These are phyloP conservation scores for Aureobasidium melanogenum DNA, from an alignment of 2,329 filamentous ascomycete species.

Conservation along the genomic window DNA sequence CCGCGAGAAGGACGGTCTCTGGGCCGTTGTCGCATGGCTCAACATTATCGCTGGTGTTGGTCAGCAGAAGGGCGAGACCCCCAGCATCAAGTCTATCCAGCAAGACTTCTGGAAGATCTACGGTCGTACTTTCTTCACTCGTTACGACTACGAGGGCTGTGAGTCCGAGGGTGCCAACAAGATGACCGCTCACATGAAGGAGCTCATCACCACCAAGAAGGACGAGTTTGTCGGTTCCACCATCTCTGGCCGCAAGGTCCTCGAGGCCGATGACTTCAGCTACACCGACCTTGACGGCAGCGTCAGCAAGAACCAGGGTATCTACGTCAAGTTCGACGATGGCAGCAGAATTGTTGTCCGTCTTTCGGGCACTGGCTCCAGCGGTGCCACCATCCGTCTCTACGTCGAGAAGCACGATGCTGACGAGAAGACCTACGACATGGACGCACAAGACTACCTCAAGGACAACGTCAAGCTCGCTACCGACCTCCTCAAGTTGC, in stretches of 20 bases:
- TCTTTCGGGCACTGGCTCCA: slow-evolving; percentile 88
- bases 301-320: slow-evolving; percentile 88
- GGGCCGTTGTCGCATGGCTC: slow-evolving; percentile 95
- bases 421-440: slow-evolving; percentile 65
- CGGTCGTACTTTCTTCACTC: slow-evolving; percentile 96
- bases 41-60: slow-evolving; percentile 97
- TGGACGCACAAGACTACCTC: slow-evolving; percentile 89
- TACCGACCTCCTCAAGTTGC: slow-evolving; percentile 77
- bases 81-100: slow-evolving; percentile 93
- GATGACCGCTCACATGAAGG: slow-evolving; percentile 71
- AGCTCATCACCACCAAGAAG: slow-evolving; percentile 61
- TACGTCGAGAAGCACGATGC: slow-evolving; percentile 94
- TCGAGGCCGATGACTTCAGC: slow-evolving; percentile 89
- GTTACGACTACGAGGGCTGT: slow-evolving; percentile 96
- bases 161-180: slow-evolving; percentile 86
- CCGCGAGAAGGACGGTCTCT: slow-evolving; percentile 96
- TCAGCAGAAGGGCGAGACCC: slow-evolving; percentile 68
- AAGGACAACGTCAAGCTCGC: slow-evolving; percentile 82
- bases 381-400: slow-evolving; percentile 88
- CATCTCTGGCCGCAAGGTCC: slow-evolving; percentile 72
- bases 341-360: slow-evolving; percentile 93
- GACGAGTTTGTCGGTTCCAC: slow-evolving; percentile 74
- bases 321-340: slow-evolving; percentile 89
- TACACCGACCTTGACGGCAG: slow-evolving; percentile 99
- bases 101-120: slow-evolving; percentile 95